Base-by-base conservation (phyloP, 1,139 yeast genomes). In the Debaryomycetaceae sp. region DNA sequence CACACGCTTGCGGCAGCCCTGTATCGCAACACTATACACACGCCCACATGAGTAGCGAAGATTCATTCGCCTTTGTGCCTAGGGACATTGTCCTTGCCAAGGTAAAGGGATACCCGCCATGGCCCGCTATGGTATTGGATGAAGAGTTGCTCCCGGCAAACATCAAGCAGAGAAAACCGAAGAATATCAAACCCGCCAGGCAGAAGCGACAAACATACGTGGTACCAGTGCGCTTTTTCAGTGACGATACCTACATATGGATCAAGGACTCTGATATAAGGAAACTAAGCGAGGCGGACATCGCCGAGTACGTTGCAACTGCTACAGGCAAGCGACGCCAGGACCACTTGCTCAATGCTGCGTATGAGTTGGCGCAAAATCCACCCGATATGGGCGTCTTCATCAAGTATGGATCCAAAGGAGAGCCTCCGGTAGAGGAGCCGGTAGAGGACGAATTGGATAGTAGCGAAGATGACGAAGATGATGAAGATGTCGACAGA, bases 51-150 rank as follows among this genome's bases (percentile, higher is more conserved):
- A n/a, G n/a, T n/a, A n/a, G n/a, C 12, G 9, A n/a, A 19, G n/a
- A n/a, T 19, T n/a, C 25, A n/a, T 16, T 18, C 7, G n/a, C 14
- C 7, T 33, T 18, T 16, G 18, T 20, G 7, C 59, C 61, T 8
- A 49, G 38, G n/a, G 39, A 65, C 17, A 55, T 79, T 3, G 88
- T 82, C 1, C 61, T 82, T 23, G 86, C 88, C 5, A 82, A 82
- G 49, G 78, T 82, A 19, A 82, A 81, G 46, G 88, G 89, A 5
- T 82, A 77, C 48, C 83, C 89, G 5, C 78, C 84, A 27, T 82
- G 91, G 91, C 91, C 91, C 1, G 85, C 86, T 3, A 76, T 81
- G 74, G 75, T 82, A 2, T 65, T 82, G n/a, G 81, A 80, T 2
- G 68, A 61, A 34, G 61, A 65, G 16, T 48, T 71, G 5, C 58